A percentile compares a stretch with the other conserved stretches of the same genome.
These are phyloP conservation scores for Polysphondylium violaceum DNA, from an alignment of 78 protist species.

Conservation along the genomic window DNA sequence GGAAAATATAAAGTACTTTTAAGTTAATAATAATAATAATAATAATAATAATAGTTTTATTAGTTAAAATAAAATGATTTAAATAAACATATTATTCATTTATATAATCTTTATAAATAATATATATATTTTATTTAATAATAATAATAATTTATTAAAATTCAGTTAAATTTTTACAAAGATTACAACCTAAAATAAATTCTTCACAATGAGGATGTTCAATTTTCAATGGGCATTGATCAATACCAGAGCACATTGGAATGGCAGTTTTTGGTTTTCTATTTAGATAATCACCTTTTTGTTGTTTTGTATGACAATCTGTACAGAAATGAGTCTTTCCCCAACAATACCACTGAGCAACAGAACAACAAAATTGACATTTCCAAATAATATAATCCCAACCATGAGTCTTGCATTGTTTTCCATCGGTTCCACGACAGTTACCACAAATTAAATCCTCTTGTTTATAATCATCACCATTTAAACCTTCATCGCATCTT, in stretches of 20 bases:
- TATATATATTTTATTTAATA: too few species aligned
- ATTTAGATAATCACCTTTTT: slow-evolving; percentile 43
- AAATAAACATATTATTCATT: too few species aligned
- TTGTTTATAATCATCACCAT: slow-evolving; percentile 29
- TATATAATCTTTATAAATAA: too few species aligned
- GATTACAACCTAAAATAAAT: slow-evolving; percentile 41
- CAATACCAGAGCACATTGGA: slow-evolving; percentile 36
- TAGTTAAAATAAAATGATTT: too few species aligned
- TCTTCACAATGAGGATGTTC: slow-evolving; percentile 69
- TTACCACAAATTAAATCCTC: slow-evolving; percentile 49
- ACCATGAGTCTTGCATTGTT: slow-evolving; percentile 59
- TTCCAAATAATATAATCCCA: slow-evolving; percentile 43
- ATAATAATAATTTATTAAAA: slow-evolving; percentile 39
- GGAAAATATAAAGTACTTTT: slow-evolving; percentile 19
- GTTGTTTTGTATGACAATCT: slow-evolving; percentile 46
- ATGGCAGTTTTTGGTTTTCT: slow-evolving; percentile 33
- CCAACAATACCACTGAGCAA: slow-evolving; percentile 43
- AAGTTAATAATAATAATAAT: slow-evolving; percentile 14
- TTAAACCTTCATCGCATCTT: slow-evolving; percentile 45
- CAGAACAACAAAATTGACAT: slow-evolving; percentile 63
- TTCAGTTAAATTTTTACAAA: slow-evolving; percentile 27
- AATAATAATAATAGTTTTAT: too few species aligned
- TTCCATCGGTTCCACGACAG: slow-evolving; percentile 24
- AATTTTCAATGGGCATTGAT: slow-evolving; percentile 46
- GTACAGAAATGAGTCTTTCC: slow-evolving; percentile 14